phyloP scores from a whole-genome alignment of 768 basidiomycete genomes.

The Clitopilus hobsonii region DNA sequence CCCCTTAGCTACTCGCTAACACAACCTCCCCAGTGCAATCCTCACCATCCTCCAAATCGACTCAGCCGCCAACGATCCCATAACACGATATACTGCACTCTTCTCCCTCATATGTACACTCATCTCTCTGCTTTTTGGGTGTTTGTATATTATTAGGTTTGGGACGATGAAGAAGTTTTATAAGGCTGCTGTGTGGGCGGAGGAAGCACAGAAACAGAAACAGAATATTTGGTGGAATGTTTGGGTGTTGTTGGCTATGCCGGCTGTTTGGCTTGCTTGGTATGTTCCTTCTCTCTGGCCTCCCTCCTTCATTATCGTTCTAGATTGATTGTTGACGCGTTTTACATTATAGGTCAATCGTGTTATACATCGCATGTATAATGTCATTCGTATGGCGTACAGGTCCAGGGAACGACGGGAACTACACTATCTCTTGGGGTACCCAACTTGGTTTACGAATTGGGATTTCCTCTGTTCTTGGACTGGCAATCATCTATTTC shows the following conservation, averaged over 20 bases:
- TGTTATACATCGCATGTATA: slow-evolving; percentile 45
- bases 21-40: slow-evolving; percentile 45
- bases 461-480: slow-evolving; percentile 42
- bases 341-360: slow-evolving; percentile 35
- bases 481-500: slow-evolving; percentile 50
- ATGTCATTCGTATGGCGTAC: slow-evolving; percentile 60
- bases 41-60: slow-evolving; percentile 63
- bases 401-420: slow-evolving; percentile 24
- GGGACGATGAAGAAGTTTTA: slow-evolving; percentile 70
- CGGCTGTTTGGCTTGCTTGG: slow-evolving; percentile 60
- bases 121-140: slow-evolving; percentile 71
- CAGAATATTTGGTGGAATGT: slow-evolving; percentile 47
- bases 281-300: slow-evolving; percentile 12
- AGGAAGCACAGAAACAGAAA: slow-evolving; percentile 50
- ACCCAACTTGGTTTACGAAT: slow-evolving; percentile 43
- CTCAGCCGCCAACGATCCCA: slow-evolving; percentile 49
- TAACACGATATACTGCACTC: slow-evolving; percentile 58
- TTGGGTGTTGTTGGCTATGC: slow-evolving; percentile 61
- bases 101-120: slow-evolving; percentile 62
- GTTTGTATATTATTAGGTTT: slow-evolving; percentile 70
- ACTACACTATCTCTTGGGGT: slow-evolving; percentile 25
- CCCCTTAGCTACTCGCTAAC: neutral
- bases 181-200: slow-evolving; percentile 68
- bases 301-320: neutral
- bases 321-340: neutral